Evolutionary conservation across 1,284 basidiomycete species (phyloP), one percentile per base, ranked within the genome.

Genomic region (Boletus mariae): DNA sequence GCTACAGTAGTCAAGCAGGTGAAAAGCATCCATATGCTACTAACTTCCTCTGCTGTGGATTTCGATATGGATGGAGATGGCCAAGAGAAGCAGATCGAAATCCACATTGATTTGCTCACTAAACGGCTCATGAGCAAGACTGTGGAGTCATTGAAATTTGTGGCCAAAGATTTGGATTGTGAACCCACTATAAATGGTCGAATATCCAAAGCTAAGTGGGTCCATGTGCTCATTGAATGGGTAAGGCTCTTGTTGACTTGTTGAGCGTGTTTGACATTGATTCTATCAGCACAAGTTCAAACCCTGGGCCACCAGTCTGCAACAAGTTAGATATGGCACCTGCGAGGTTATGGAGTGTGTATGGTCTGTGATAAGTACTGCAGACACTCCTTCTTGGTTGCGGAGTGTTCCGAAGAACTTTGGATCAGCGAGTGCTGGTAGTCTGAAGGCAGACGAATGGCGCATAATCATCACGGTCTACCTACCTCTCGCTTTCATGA

Each of bases 371-470:
- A 48, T 55, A 23, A n/a, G 17, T 4, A 44, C 6, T 1, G 3
- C 17, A 3, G 52, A 53, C 5, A 10, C 29, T 9, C 48, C 53
- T 28, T 52, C 45, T 11, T 56, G 47, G 47, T 9, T 55, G 28
- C 35, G 35, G 15, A 46, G 37, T 26, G 47, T 56, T 1, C 52
- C 26, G 4, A 10, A 46, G 2, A 43, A 56, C 20, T 56, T 55
- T 43, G 54, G 47, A 41, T 32, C 35, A 11, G 35, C 10, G 1
- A 20, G 45, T 1, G 45, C 34, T 3, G 53, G 47, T 2, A 46
- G 38, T 20, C n/a, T 55, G 25, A 47, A 56, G 28, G 53, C 43
- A 7, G 53, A 56, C 13, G 31, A 55, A 50, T 56, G 55, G 53
- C 2, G 9, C 2, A 56, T 28, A 0, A 29, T 56, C 11, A 47